These are phyloP conservation scores for Amanita brunnescens DNA, from an alignment of 768 basidiomycete genomes.

Conservation along the genomic window DNA sequence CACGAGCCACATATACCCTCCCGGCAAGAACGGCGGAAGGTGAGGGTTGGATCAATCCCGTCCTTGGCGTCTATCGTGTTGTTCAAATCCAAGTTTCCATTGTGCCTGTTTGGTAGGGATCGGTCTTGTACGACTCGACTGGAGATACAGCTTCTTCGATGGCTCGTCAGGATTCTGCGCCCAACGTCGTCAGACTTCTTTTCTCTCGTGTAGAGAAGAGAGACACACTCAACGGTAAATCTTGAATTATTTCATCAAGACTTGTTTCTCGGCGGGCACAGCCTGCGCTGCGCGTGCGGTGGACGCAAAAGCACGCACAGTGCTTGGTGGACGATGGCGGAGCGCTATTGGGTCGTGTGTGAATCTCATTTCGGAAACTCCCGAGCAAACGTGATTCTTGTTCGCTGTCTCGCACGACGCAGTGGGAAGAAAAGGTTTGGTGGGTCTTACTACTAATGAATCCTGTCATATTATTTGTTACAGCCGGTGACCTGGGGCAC, in stretches of 20 bases:
- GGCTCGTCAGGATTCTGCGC: constrained; percentile 88
- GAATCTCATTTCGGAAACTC: background rate
- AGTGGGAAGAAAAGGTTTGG: too few species aligned
- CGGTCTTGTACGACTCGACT: constrained; percentile 87
- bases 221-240: constrained; percentile 92
- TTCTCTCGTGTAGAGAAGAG: background rate
- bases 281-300: constrained; percentile 27
- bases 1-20: constrained; percentile 98
- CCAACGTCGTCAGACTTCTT: constrained; percentile 14
- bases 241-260: constrained; percentile 88
- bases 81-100: constrained; percentile 44
- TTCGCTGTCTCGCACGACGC: too few species aligned
- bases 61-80: constrained; percentile 96
- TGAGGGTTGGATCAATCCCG: constrained; percentile 92
- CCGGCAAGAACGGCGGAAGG: constrained; percentile 88
- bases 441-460: too few species aligned
- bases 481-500: too few species aligned
- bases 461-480: too few species aligned
- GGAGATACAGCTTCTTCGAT: constrained; percentile 79
- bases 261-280: constrained; percentile 56
- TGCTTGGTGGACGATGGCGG: background rate
- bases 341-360: too few species aligned
- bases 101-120: constrained; percentile 90
- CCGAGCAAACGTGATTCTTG: background rate
- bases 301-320: constrained; percentile 25